Base-by-base conservation (phyloP, 208 protist species). In the Leishmania mexicana region DNA sequence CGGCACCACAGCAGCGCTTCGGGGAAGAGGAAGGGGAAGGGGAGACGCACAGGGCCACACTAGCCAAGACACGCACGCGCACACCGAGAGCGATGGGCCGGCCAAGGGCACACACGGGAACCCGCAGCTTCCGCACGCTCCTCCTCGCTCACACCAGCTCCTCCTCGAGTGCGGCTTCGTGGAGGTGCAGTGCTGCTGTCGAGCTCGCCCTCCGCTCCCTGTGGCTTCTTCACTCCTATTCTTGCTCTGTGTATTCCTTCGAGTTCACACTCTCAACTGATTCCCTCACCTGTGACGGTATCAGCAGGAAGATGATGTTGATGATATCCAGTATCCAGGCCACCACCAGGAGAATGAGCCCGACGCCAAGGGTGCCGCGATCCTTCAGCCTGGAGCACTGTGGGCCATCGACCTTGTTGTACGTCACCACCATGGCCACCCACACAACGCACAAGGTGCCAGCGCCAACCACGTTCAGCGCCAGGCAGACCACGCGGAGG, bases 241-340 rank as follows among this genome's bases (percentile, higher is more conserved):
- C 53, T 58, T 13, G 49, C 49, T 13, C 13, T 13, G 49, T 13
- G 10, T 53, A 53, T 53, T 6, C 10, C 49, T 13, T 65, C 85
- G 83, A 74, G 53, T 6, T 24, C 19, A 15, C 53, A 15, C 11
- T 58, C 13, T 21, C 53, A 58, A 15, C 15, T 6, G 17, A 21
- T 24, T 3, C 15, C 13, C 53, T 24, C 3, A 24, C 53, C 13
- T 58, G 19, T 15, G 62, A 86, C 64, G 83, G 74, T 10, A 83
- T 42, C 75, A 89, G 79, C 31, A 90, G 70, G 60, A 87, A 65
- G 31, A 89, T 49, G 51, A 90, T 85, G 83, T 84, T 67, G 40
- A 90, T 8, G 64, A 90, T 83, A 75, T 84, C 15, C 2, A 89
- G 71, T 60, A 67, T 81, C 85, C 89, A 93, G 19, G 70, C 89